phyloP scores from a whole-genome alignment of 2,329 filamentous ascomycete genomes.

The Scedosporium boydii region DNA sequence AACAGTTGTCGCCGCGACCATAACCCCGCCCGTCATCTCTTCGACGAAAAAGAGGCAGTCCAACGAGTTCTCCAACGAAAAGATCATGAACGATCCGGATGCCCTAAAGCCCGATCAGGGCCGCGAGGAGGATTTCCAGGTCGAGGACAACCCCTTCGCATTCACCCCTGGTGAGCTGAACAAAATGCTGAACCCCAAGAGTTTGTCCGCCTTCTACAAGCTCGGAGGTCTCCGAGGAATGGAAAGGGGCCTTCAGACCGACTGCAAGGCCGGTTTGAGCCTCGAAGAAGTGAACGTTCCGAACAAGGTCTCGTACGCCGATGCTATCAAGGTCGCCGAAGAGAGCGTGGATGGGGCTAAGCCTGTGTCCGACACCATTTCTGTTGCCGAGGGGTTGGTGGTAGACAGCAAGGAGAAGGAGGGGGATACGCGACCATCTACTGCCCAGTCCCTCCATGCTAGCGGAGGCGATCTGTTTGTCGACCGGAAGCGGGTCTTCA shows the following conservation, averaged over 20 bases:
- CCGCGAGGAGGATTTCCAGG: constrained; percentile 64
- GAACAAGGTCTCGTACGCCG: constrained; percentile 61
- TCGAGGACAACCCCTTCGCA: constrained; percentile 75
- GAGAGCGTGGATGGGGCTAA: constrained; percentile 16
- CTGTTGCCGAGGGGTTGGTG: constrained; percentile 11
- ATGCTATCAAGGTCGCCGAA: constrained; percentile 40
- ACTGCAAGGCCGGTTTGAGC: constrained; percentile 65
- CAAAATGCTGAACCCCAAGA: constrained; percentile 88
- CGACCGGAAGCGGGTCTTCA: constrained; percentile 62
- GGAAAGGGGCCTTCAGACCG: constrained; percentile 67
- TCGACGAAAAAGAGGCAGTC: constrained; percentile 29
- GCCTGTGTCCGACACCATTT: constrained; percentile 4
- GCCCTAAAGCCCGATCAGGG: constrained; percentile 69
- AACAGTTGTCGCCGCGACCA: constrained; percentile 46
- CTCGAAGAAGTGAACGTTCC: constrained; percentile 60
- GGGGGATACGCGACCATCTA: constrained; percentile 9
- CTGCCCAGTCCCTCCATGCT: background rate
- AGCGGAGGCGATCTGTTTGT: constrained; percentile 29
- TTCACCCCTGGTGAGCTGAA: constrained; percentile 75
- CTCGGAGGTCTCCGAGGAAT: constrained; percentile 70
- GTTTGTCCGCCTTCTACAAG: constrained; percentile 67
- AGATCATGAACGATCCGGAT: constrained; percentile 54
- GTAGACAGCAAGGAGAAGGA: constrained; percentile 6
- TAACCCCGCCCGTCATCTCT: constrained; percentile 33
- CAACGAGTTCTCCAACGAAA: constrained; percentile 33